Base-by-base conservation (phyloP, 2,329 filamentous ascomycete genomes). In the Penicillium glabrum region DNA sequence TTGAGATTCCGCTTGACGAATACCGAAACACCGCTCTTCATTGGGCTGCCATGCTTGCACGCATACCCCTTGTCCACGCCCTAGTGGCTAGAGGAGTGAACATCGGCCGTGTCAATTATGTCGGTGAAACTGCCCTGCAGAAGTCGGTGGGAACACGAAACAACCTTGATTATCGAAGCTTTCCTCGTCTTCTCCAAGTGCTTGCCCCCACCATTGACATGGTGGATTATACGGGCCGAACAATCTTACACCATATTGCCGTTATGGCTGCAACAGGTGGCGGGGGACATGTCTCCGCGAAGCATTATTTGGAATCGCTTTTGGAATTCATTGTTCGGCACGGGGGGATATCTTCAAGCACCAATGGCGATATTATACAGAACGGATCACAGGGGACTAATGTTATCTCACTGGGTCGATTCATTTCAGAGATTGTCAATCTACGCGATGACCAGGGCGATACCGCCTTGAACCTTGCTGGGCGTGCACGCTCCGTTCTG, bases 351-450 rank as follows among this genome's bases (percentile, higher is more conserved):
- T 81, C 83, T 64, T 72, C 76, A 47, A 74, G 71, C 47, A 69
- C 62, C 13, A 69, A 72, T 59, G 67, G 68, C 16, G 63, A 71
- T 33, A 66, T 66, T 53, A 59, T 59, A 44, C 54, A 67, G 51
- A 65, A 66, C 43, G 63, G 62, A 7, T 43, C 72, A 59, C 55
- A 71, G 59, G 61, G 74, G 60, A 13, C 77, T 76, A 43, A 89
- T 85, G 53, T 90, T 84, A 96, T 98, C 75, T 91, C 89, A 24
- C 83, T 99, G 52, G 93, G 91, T 29, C 87, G 91, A 37, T 99
- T 99, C 76, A 96, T 99, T 85, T 91, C 89, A 48, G 93, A 98
- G 70, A 96, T 99, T 73, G 93, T 99, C 58, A 98, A 99, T 67
- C 89, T 93, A 0, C 90, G 93, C 67, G 95, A 99, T 74, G 92